phyloP scores from a whole-genome alignment of 1,139 yeast species.

The Suhomyces choctaworum region DNA sequence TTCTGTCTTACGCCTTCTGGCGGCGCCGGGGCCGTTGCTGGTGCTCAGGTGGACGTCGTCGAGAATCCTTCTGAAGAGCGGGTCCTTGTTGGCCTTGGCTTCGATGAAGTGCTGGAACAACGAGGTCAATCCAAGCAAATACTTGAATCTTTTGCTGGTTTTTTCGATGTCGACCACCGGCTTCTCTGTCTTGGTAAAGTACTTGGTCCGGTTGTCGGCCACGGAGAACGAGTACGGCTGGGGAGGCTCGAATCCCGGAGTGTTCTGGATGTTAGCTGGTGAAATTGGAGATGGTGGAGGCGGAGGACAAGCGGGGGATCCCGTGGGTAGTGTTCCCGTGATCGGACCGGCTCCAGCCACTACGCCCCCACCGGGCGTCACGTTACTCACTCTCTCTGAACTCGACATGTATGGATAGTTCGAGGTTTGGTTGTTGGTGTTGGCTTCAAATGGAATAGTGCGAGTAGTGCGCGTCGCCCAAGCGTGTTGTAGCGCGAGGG shows the following conservation, averaged over 20 bases:
- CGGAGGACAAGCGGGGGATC: too few species aligned
- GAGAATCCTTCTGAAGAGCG: slow-evolving; percentile 52
- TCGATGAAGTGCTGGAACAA: slow-evolving; percentile 69
- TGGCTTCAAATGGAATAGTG: neutral
- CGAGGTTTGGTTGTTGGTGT: too few species aligned
- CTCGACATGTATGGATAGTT: slow-evolving; percentile 8
- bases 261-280: slow-evolving; percentile 17
- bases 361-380: too few species aligned
- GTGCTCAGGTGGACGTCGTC: slow-evolving; percentile 33
- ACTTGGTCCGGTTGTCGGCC: slow-evolving; percentile 21
- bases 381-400: slow-evolving; percentile 10
- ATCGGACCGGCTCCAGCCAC: neutral
- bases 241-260: slow-evolving; percentile 13
- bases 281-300: neutral
- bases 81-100: slow-evolving; percentile 64
- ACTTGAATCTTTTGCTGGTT: slow-evolving; percentile 63
- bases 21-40: slow-evolving; percentile 11
- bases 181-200: slow-evolving; percentile 52
- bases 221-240: slow-evolving; percentile 7
- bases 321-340: neutral
- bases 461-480: slow-evolving; percentile 2
- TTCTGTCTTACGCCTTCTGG: slow-evolving; percentile 58
- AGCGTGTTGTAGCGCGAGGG: neutral
- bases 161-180: slow-evolving; percentile 46
- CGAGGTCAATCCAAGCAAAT: slow-evolving; percentile 64